Base-by-base conservation (phyloP, 495 filamentous ascomycete genomes). In the Daldinia grandis region DNA sequence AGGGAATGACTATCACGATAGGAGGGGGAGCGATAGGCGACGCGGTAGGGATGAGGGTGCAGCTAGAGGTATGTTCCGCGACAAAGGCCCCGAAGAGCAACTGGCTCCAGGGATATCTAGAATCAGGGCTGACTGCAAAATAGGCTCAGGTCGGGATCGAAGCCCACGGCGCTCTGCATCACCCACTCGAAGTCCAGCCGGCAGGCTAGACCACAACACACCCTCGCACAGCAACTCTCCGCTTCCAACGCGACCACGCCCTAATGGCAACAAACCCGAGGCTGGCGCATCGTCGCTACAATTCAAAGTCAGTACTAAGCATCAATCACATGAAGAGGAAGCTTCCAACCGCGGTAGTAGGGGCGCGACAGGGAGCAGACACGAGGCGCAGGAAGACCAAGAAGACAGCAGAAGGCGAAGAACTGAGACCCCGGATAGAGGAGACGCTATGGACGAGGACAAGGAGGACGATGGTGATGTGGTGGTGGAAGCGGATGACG, bases 401-500 rank as follows among this genome's bases (percentile, higher is more conserved):
- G 62, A 72, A 60, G 63, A 66, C 47, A 44, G 72, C 7, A 74
- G 72, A 62, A 75, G 72, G 64, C 54, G 47, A 62, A 68, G 65
- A 21, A 68, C 67, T 33, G 68, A 51, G 66, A 77, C 28, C 54
- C 74, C 44, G 58, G 74, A 73, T 14, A 50, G 83, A 79, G 65
- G 71, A 56, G 31, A 82, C 68, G 53, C 81, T 65, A 82, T 84
- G 77, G 83, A 87, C 15, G 79, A 84, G 49, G 85, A 84, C 35
- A 81, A 73, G 27, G 72, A 75, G 24, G 79, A 82, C 15, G 81
- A 84, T 12, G 81, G 83, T n/a, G 66, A 80, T 17, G 85, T 87
- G 33, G 78, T 83, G 0, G 81, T 81, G 37, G 75, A 78, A 14
- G 80, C 83, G 40, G 92, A 96, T 49, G 90, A 93, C 62, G 83